Base-by-base conservation (phyloP, 768 basidiomycete genomes). In the Auriculariales sp. region DNA sequence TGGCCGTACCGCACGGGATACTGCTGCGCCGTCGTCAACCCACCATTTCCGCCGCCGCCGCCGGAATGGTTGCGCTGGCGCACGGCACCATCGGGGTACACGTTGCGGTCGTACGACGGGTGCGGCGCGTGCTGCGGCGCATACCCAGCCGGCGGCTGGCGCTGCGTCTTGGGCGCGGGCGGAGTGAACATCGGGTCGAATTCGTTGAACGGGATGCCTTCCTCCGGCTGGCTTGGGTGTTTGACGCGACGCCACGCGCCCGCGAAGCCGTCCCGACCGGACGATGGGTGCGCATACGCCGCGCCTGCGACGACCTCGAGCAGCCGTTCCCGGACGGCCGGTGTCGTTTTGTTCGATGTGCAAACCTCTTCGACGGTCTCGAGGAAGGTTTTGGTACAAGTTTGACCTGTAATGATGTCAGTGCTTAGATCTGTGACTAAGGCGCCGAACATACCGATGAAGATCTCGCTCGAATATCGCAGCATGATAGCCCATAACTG, bases 401-500 rank as follows among this genome's bases (percentile, higher is more conserved):
- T 81, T 56, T 86, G 80, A 11, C 71, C 62, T 57, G 46, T 12
- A 39, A 15, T 12, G 27, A 30, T 34, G 25, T 33, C 27, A 22
- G 15, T 4, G 34, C 24, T 7, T 17, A 34, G 14, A 29, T 49
- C 28, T 24, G 22, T n/a, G 7, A 30, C 24, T 12, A 45, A 1
- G 17, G 39, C 15, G 49, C 14, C 3, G 33, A 32, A 57, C 64
- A 54, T 46, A 67, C 66, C 33, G 29, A 86, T 74, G 58, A 92
- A 90, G 11, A 75, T 59, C 10, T 81, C 77, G 0, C 79, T 75
- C 3, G 80, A 80, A 59, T 93, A 92, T 28, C 79, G 78, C 31
- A 93, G 72, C 81, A 93, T 83, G 56, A 93, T 81, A 2, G 89
- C 82, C 91, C 90, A 93, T 5, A 95, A 60, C 84, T 88, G 54